Evolutionary conservation across 345 rosid species (phyloP).

Genomic region (Salix viminalis): DNA sequence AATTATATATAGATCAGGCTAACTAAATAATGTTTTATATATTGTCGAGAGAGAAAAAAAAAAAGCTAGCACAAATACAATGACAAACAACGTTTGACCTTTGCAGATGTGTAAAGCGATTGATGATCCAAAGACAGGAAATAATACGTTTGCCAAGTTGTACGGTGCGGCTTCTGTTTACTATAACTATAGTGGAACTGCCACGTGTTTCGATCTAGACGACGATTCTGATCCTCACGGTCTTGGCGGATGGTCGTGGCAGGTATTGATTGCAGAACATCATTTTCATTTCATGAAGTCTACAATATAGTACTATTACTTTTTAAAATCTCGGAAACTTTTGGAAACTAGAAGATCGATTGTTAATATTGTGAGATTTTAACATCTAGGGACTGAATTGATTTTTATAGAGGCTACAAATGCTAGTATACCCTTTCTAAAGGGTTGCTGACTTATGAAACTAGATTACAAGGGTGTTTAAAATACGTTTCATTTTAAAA

Average conservation of each 20-base stretch:
- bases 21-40: too few species aligned
- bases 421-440: neutral
- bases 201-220: constrained; percentile 44
- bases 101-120: constrained; percentile 61
- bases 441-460: neutral
- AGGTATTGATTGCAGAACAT: constrained; percentile 23
- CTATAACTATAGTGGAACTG: constrained; percentile 43
- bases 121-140: constrained; percentile 44
- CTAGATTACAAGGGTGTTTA: neutral
- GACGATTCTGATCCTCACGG: constrained; percentile 43
- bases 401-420: neutral
- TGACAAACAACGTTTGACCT: neutral
- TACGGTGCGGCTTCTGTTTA: constrained; percentile 48
- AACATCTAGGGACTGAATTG: too few species aligned
- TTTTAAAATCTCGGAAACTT: too few species aligned
- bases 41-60: too few species aligned
- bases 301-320: neutral
- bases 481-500: too few species aligned
- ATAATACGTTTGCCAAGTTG: constrained; percentile 44
- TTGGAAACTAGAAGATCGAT: neutral
- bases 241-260: constrained; percentile 51
- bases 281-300: neutral
- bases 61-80: neutral
- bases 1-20: too few species aligned
- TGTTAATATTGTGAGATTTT: neutral